Conservation (phyloP, 192 early-diverging fungal species). For the Coemansia sp. region DNA sequence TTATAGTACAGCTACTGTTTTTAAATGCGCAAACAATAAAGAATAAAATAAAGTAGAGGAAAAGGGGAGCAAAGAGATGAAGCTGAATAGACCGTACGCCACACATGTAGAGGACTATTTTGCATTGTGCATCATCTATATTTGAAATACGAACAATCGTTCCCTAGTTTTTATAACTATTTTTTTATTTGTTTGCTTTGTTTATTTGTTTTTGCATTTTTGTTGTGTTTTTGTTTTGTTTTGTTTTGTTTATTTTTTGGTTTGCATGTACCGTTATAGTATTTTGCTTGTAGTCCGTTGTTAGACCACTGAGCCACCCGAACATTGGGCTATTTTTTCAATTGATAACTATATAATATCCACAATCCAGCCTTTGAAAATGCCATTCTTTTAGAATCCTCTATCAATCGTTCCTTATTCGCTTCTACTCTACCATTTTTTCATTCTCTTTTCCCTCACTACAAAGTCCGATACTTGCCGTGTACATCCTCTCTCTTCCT, state of each 20-base stretch:
- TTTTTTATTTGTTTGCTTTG: neutral
- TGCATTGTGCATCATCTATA: neutral
- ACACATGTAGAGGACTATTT: neutral
- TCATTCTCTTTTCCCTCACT: too few species aligned
- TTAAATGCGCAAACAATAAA: neutral
- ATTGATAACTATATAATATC: conserved; percentile 18
- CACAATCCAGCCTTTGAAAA: conserved; percentile 5
- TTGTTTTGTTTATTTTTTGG: neutral
- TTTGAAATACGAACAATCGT: conserved; percentile 3
- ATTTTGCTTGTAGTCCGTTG: too few species aligned
- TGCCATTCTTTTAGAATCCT: too few species aligned
- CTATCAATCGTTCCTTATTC: too few species aligned
- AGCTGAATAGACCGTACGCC: conserved; percentile 1
- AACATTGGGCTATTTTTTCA: neutral
- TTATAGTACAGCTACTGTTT: neutral
- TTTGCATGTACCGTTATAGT: too few species aligned
- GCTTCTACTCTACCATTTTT: too few species aligned
- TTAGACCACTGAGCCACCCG: neutral
- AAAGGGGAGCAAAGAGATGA: conserved; percentile 1
- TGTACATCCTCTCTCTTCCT: too few species aligned
- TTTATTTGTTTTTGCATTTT: neutral
- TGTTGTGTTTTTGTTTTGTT: neutral
- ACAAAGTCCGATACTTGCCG: too few species aligned
- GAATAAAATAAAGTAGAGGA: too few species aligned
- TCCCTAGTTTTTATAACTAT: neutral